Evolutionary conservation across 257 asterid genomes (phyloP), one percentile per base, ranked within the genome.

Genomic region (Nicotiana otophora): DNA sequence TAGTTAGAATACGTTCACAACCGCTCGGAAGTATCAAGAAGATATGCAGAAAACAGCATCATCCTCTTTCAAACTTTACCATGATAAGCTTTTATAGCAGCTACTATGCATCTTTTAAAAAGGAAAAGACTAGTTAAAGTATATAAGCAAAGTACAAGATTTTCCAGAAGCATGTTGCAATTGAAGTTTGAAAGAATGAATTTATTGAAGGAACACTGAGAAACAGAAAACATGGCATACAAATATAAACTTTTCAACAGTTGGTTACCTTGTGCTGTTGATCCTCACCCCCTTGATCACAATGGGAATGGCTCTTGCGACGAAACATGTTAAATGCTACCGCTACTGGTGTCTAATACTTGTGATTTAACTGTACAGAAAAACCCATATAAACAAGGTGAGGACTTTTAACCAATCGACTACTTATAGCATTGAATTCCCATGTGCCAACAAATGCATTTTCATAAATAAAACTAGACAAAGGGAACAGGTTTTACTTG

Each of bases 181-280:
- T 17, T 74, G 51, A 79, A 7, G 17, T 20, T 20, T 16, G 26
- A 33, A 23, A 62, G 5, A 17, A 46, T 5, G 23, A 11, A 54
- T 48, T 67, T 70, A 26, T 3, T n/a, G 42, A 42, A 61, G 57
- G 46, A 82, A 42, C 78, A 20, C 60, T 42, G 2, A 23, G 20
- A 70, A 20, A 36, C 58, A 70, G 58, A 11, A 42, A 70, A 20
- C 4, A 6, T 31, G 10, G 33, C 19, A 39, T 5, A 42, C 20
- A n/a, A 58, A 33, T 9, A 63, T 15, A 33, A 39, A 51, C 33
- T 54, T 57, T 46, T 64, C 48, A 67, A 61, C 14, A 17, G 53
- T 77, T 34, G 54, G 69, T 90, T 87, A 95, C 98, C 98, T 95
- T 95, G 80, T 80, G 90, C 84, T 87, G 92, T 88, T 69, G 86